Conservation (phyloP, 129 eudicot genomes). For the Pulicaria dysenterica region DNA sequence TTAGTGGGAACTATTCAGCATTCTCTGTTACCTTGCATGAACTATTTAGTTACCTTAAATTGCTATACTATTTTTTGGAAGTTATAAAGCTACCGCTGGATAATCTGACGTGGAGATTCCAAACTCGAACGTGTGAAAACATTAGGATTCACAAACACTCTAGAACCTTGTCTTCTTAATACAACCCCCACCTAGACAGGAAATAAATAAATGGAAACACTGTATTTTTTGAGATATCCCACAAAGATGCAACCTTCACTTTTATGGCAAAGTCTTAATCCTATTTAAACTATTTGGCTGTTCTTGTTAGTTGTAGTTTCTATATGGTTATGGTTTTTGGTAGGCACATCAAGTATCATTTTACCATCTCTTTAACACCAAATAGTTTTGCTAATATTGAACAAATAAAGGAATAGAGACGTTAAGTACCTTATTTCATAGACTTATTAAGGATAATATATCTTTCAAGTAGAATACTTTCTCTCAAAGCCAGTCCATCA, state of each 20-base stretch:
- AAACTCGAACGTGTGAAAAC: no score
- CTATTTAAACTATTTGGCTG: background rate
- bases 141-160: background rate
- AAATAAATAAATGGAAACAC: background rate
- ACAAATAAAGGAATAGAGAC: no score
- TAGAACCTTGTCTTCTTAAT: background rate
- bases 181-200: no score
- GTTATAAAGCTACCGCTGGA: background rate
- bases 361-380: no score
- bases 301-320: background rate
- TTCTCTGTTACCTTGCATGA: background rate
- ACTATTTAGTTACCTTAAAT: slow-evolving; percentile 2
- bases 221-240: background rate
- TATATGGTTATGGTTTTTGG: background rate
- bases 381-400: no score
- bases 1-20: no score
- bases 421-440: no score
- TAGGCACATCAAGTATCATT: no score
- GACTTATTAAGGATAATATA: no score
- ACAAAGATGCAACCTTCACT: background rate
- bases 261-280: background rate
- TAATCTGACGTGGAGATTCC: background rate
- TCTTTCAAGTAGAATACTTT: background rate
- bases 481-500: background rate
- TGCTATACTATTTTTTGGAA: slow-evolving; percentile 1